These are phyloP conservation scores for Skeletonema menzelii DNA, from an alignment of 108 stramenopile species.

Conservation along the genomic window DNA sequence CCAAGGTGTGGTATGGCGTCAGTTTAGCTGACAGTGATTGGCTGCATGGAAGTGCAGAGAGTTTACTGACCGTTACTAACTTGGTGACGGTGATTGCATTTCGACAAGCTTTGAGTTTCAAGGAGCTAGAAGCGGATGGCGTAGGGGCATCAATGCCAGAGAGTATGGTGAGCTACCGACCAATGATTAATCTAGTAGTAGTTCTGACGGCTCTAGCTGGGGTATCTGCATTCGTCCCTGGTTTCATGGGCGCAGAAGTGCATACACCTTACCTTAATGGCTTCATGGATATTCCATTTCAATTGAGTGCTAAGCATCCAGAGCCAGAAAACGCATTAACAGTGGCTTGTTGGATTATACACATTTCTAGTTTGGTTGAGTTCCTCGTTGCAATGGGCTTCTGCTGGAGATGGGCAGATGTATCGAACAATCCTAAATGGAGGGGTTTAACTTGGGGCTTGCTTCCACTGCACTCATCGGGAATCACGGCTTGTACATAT, in stretches of 20 bases:
- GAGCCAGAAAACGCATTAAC: constrained; percentile 73
- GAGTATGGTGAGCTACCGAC: constrained; percentile 57
- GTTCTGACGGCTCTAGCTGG: constrained; percentile 57
- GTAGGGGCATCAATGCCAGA: constrained; percentile 40
- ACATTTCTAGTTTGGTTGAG: constrained; percentile 85
- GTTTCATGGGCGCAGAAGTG: constrained; percentile 53
- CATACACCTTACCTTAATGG: constrained; percentile 78
- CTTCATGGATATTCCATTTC: constrained; percentile 68
- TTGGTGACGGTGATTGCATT: constrained; percentile 84
- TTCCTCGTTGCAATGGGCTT: constrained; percentile 92
- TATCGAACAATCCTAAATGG: constrained; percentile 74
- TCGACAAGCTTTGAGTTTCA: constrained; percentile 72
- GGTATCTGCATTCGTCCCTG: constrained; percentile 69
- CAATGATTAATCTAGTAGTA: constrained; percentile 71
- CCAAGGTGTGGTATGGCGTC: constrained; percentile 83
- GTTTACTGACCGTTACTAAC: constrained; percentile 88
- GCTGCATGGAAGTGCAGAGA: constrained; percentile 92
- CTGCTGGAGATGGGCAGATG: constrained; percentile 79
- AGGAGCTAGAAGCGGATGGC: constrained; percentile 36
- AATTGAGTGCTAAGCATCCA: constrained; percentile 36
- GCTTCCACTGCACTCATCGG: constrained; percentile 86
- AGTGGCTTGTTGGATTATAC: constrained; percentile 86
- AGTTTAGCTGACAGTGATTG: constrained; percentile 92
- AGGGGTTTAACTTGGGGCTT: constrained; percentile 93
- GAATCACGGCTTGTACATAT: constrained; percentile 92